Evolutionary conservation across 2,329 filamentous ascomycete genomes (phyloP).

Genomic region (Penicillium fuscoglaucum): DNA sequence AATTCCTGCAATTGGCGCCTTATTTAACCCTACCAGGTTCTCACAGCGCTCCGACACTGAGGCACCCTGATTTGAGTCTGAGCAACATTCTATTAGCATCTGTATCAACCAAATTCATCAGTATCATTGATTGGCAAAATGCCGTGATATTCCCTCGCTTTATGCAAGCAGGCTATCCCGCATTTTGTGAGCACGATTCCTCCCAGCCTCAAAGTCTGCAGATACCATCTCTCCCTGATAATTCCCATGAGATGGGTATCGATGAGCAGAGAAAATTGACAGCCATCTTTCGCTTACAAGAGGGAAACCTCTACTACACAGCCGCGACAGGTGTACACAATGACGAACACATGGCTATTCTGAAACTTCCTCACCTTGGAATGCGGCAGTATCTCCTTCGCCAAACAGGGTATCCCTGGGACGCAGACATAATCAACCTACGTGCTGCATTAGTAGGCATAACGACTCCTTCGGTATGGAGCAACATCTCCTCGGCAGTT

Average conservation of each 20-base stretch:
- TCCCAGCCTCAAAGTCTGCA: constrained; percentile 26
- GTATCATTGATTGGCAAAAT: constrained; percentile 35
- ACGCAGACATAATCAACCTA: constrained; percentile 32
- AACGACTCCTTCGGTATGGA: constrained; percentile 29
- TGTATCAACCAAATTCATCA: constrained; percentile 25
- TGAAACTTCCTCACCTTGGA: constrained; percentile 26
- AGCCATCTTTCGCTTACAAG: constrained; percentile 16
- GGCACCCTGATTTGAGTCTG: constrained; percentile 32
- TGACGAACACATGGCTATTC: constrained; percentile 20
- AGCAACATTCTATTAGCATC: constrained; percentile 29
- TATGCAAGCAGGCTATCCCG: constrained; percentile 31
- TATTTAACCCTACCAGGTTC: constrained; percentile 16
- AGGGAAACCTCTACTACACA: constrained; percentile 33
- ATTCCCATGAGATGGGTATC: constrained; percentile 24
- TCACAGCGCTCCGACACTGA: constrained; percentile 23
- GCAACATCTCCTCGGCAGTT: constrained; percentile 38
- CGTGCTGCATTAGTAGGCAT: constrained; percentile 28
- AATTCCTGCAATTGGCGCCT: constrained; percentile 27
- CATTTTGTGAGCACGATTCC: constrained; percentile 29
- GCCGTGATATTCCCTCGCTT: constrained; percentile 27
- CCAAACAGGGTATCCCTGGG: constrained; percentile 32
- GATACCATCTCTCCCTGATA: constrained; percentile 28
- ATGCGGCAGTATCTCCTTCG: constrained; percentile 31
- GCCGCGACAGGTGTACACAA: constrained; percentile 30
- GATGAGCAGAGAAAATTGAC: constrained; percentile 24